phyloP scores from a whole-genome alignment of 495 filamentous ascomycete genomes.

The Penicillium coffeae region DNA sequence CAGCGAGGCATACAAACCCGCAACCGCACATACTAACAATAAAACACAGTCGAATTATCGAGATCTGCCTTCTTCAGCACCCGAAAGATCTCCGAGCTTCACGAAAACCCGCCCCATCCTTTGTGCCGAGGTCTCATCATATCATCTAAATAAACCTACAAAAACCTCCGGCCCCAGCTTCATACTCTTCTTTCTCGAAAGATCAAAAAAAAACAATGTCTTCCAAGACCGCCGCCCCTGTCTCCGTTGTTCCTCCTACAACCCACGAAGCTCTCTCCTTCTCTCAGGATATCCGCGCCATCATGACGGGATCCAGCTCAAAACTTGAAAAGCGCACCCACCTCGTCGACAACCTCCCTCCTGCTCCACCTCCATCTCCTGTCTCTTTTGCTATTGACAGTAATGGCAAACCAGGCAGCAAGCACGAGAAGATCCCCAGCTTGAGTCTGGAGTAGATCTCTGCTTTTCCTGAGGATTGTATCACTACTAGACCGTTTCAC shows the following conservation, averaged over 20 bases:
- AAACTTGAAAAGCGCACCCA: slow-evolving; percentile 18
- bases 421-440: slow-evolving; percentile 18
- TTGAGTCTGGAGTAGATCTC: slow-evolving; percentile 20
- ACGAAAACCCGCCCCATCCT: background rate
- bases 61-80: too few species aligned
- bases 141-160: background rate
- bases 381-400: slow-evolving; percentile 33
- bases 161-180: background rate
- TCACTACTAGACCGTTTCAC: background rate
- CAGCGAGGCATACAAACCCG: slow-evolving; percentile 5
- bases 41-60: background rate
- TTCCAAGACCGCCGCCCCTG: slow-evolving; percentile 11
- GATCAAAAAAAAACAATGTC: background rate
- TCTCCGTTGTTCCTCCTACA: slow-evolving; percentile 21
- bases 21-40: slow-evolving; percentile 7
- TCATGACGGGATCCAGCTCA: slow-evolving; percentile 31
- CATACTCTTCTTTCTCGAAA: background rate
- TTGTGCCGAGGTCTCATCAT: background rate
- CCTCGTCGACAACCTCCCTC: slow-evolving; percentile 38
- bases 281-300: slow-evolving; percentile 41
- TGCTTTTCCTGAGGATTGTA: background rate
- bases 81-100: slow-evolving; percentile 1
- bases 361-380: slow-evolving; percentile 46
- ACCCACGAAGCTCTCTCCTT: slow-evolving; percentile 25
- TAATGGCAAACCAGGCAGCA: slow-evolving; percentile 6